Percentiles rank a stretch among this genome's conserved stretches.
These are phyloP conservation scores for Aspergillus sp. DNA, from an alignment of 2,329 filamentous ascomycete species.

Conservation along the genomic window DNA sequence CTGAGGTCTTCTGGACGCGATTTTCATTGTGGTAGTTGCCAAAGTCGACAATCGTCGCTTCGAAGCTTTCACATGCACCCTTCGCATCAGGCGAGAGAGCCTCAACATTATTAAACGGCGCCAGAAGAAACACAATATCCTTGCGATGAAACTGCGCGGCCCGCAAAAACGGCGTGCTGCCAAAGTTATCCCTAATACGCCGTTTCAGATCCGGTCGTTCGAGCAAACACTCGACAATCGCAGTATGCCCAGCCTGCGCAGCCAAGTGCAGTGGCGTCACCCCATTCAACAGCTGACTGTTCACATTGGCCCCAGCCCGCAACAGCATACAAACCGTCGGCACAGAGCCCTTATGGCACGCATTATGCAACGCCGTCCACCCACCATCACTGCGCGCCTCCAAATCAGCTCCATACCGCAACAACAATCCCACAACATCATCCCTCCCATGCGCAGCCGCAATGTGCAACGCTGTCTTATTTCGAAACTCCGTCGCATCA, in stretches of 20 bases:
- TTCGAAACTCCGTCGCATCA: slow-evolving; percentile 35
- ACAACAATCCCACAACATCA: slow-evolving; percentile 33
- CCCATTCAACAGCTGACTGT: slow-evolving; percentile 33
- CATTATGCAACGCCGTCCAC: slow-evolving; percentile 50
- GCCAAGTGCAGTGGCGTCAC: slow-evolving; percentile 36
- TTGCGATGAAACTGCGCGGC: slow-evolving; percentile 34
- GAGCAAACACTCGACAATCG: slow-evolving; percentile 31
- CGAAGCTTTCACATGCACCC: slow-evolving; percentile 43
- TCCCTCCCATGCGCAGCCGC: slow-evolving; percentile 40
- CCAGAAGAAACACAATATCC: slow-evolving; percentile 30
- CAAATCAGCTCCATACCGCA: slow-evolving; percentile 40
- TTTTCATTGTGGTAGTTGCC: slow-evolving; percentile 39
- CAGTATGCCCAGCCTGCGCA: slow-evolving; percentile 32
- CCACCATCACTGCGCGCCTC: slow-evolving; percentile 45
- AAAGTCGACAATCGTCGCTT: slow-evolving; percentile 50
- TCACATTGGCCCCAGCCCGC: slow-evolving; percentile 28
- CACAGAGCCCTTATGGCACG: slow-evolving; percentile 44
- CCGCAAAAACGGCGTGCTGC: slow-evolving; percentile 36
- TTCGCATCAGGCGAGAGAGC: slow-evolving; percentile 34
- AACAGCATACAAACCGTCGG: slow-evolving; percentile 42
- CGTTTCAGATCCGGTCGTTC: slow-evolving; percentile 26
- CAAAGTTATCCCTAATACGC: slow-evolving; percentile 31
- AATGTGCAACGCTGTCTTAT: slow-evolving; percentile 45
- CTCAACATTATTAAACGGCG: slow-evolving; percentile 32
- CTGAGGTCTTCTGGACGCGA: slow-evolving; percentile 43